Percentiles rank a stretch among this genome's conserved stretches.
These are phyloP conservation scores for Omphalea diandra DNA, from an alignment of 441 rosid genomes.

Conservation along the genomic window DNA sequence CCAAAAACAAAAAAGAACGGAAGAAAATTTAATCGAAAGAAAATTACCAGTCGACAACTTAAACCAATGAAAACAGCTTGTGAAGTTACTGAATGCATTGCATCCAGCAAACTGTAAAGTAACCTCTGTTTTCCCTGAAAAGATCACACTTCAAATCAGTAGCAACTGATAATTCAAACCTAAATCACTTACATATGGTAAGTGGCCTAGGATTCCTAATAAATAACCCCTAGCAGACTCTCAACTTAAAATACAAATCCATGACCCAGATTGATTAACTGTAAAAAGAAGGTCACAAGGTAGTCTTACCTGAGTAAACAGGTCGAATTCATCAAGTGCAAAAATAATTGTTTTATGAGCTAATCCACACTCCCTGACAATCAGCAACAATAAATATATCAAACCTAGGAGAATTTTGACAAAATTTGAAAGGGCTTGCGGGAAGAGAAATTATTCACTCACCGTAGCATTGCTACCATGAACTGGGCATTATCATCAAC, in stretches of 20 bases:
- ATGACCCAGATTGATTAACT: not conserved
- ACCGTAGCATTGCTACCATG: constrained; percentile 80
- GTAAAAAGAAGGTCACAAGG: not conserved
- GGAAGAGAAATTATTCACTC: constrained; percentile 23
- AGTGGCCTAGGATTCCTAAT: not conserved
- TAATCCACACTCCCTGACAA: constrained; percentile 90
- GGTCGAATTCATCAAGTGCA: constrained; percentile 87
- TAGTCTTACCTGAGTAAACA: constrained; percentile 79
- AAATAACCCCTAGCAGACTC: not conserved
- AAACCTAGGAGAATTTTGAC: constrained; percentile 3
- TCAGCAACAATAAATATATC: constrained; percentile 23
- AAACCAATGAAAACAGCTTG: constrained; percentile 90
- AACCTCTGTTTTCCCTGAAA: constrained; percentile 87
- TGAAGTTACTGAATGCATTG: constrained; percentile 88
- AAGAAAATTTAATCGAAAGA: constrained; percentile 13
- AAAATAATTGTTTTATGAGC: constrained; percentile 92
- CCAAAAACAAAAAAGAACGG: not conserved
- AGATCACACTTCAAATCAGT: constrained; percentile 12
- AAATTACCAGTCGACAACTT: constrained; percentile 73
- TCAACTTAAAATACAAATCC: constrained; percentile 6
- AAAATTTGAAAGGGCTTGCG: not conserved
- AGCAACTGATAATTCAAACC: constrained; percentile 13
- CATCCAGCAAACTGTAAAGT: constrained; percentile 87
- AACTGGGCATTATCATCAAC: constrained; percentile 90
- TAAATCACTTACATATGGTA: not conserved